Percentiles rank a stretch among this genome's conserved stretches.
phyloP scores from a whole-genome alignment of 2,329 filamentous ascomycete genomes.

The Claviceps sp. region DNA sequence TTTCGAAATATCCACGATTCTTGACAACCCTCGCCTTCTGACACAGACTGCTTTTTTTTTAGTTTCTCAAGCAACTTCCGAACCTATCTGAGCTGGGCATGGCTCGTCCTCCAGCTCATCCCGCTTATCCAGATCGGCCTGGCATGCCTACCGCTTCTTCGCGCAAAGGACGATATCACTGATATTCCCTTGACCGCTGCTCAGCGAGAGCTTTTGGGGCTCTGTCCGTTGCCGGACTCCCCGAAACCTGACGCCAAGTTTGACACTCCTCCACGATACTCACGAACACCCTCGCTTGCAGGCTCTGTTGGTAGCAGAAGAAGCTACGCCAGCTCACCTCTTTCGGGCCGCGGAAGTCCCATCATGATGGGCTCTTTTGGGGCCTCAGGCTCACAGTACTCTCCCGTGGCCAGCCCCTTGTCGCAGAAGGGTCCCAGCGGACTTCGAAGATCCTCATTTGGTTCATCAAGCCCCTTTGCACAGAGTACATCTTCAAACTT shows the following conservation, averaged over 20 bases:
- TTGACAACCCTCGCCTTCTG: background rate
- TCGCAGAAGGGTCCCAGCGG: conserved; percentile 53
- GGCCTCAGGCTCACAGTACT: conserved; percentile 33
- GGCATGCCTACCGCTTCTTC: conserved; percentile 60
- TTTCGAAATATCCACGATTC: background rate
- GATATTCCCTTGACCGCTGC: conserved; percentile 71
- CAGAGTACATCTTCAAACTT: conserved; percentile 32
- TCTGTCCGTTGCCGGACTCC: conserved; percentile 50
- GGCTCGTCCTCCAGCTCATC: conserved; percentile 37
- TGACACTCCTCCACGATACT: conserved; percentile 78
- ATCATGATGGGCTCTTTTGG: conserved; percentile 17
- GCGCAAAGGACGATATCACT: conserved; percentile 59
- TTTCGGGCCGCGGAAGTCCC: conserved; percentile 43
- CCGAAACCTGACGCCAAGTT: conserved; percentile 57
- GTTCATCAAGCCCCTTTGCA: conserved; percentile 39
- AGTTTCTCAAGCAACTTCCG: conserved; percentile 21
- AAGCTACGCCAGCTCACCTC: conserved; percentile 43
- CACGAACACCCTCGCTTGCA: conserved; percentile 54
- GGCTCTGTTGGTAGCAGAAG: conserved; percentile 47
- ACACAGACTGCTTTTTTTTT: background rate
- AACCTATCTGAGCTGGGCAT: conserved; percentile 29
- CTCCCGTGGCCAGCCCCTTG: conserved; percentile 36
- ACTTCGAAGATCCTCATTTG: conserved; percentile 45
- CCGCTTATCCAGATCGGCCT: conserved; percentile 58
- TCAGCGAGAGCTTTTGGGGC: conserved; percentile 72